Evolutionary conservation across 2,329 filamentous ascomycete genomes (phyloP), one percentile per base, ranked within the genome.

Genomic region (Penicillium sp.): DNA sequence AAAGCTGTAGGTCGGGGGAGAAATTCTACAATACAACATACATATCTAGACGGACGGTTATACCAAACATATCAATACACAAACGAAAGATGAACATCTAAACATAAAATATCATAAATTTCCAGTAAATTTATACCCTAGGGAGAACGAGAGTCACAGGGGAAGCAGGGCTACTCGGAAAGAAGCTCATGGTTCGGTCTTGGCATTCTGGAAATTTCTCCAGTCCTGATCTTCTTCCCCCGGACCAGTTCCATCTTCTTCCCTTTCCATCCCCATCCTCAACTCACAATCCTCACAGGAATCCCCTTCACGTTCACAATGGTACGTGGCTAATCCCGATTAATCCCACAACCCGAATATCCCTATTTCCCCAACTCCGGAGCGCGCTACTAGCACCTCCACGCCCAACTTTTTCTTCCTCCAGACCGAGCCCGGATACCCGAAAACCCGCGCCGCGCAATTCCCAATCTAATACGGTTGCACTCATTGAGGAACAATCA

Each of bases 171-270:
- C 47, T 16, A 32, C 38, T 50, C 72, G 72, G 72, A 66, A 69
- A 65, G 61, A 61, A 68, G 61, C 63, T 66, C 56, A 53, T 55
- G 46, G 52, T 55, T 45, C 61, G 63, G 72, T 72, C 72, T 75
- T 75, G 72, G 72, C 72, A 74, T 75, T 75, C 72, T 75, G 72
- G 72, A 75, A 75, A 75, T 74, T 75, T 75, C 72, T 74, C 72
- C 66, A 62, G 60, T 66, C 47, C 66, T 66, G 67, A 67, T 71
- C 69, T 68, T 69, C 65, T 65, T 70, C 63, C 63, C 65, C 68
- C 68, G 63, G 65, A 67, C 64, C 51, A 60, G 56, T 64, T 61
- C 59, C 53, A 52, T 56, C 48, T 55, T 62, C 63, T 67, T 64
- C 65, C 66, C 61, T 70, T 70, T 64, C 63, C 65, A 66, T 66